Evolutionary conservation across 352 stramenopile species (phyloP), one percentile per base, ranked within the genome.

Genomic region (Pythium dissimile): DNA sequence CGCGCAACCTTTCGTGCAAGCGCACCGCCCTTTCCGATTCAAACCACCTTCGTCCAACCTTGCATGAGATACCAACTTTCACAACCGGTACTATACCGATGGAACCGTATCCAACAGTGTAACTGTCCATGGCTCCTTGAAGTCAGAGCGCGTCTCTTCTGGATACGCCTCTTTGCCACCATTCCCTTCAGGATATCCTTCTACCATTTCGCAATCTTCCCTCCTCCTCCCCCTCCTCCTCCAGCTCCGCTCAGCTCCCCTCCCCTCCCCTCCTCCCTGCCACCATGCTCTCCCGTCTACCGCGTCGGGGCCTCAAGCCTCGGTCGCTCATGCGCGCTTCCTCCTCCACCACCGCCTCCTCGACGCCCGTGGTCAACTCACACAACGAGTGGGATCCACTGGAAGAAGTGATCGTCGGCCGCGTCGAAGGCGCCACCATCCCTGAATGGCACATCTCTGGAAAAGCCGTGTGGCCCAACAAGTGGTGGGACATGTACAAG

Each of bases 401-500:
- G 21, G 88, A 96, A 65, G 88, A 96, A 56, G 84, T 96, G 41
- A 96, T 96, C 42, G 86, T 96, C n/a, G 88, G 86, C 3, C 72
- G 83, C 15, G 77, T 96, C 23, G 85, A 95, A 16, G 86, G 86
- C 54, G 82, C 88, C 20, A 96, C 88, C 31, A 95, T 96, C 63
- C 88, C 86, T n/a, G 88, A 96, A 55, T 96, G 86, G 88, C 85
- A 96, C 64, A 84, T 95, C 23, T 60, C 88, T 0, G 88, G 88
- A 62, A 96, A 96, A 67, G 88, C 88, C 13, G 86, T 96, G 60
- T 96, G 88, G 88, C 88, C 88, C 6, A 69, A 55, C 46, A 93
- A 93, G 52, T 88, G 86, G 66, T 96, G 88, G 88, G 76, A 94
- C 47, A 95, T 96, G 86, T 95, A 93, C 76, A 91, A 95, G 70